Evolutionary conservation across 192 early-diverging fungal species (phyloP).

Genomic region (Linnemannia schmuckeri): DNA sequence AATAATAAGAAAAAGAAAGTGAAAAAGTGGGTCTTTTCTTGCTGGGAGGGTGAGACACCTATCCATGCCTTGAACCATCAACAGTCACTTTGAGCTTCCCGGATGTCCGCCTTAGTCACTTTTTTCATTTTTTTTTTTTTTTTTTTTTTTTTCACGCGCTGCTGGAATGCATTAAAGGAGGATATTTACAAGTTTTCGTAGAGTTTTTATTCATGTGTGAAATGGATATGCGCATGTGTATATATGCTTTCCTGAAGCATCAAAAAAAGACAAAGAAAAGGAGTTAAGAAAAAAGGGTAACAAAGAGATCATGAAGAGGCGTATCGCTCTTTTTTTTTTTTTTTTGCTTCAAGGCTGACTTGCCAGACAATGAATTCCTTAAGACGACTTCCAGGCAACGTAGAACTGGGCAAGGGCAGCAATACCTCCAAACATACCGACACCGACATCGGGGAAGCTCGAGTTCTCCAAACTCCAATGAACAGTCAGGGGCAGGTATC

Average conservation of each 20-base stretch:
- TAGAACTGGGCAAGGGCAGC: slow-evolving; percentile 89
- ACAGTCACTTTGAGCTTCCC: neutral
- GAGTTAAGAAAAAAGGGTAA: neutral
- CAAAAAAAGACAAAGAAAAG: neutral
- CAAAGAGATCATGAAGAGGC: neutral
- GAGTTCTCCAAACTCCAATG: slow-evolving; percentile 94
- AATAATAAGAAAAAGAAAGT: neutral
- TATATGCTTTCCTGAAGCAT: neutral
- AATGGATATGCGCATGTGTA: neutral
- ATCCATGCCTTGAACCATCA: neutral
- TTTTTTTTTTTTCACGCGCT: neutral
- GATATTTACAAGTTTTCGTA: neutral
- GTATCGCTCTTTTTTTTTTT: neutral
- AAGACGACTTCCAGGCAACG: slow-evolving; percentile 83
- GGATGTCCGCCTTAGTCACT: neutral
- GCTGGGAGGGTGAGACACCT: neutral
- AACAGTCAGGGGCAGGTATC: slow-evolving; percentile 90
- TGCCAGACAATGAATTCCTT: neutral
- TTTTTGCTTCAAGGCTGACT: neutral
- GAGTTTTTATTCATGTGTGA: slow-evolving; percentile 3
- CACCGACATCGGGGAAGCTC: slow-evolving; percentile 91
- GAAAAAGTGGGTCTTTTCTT: neutral
- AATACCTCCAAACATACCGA: slow-evolving; percentile 94
- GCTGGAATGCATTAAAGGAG: neutral
- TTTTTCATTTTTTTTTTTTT: neutral